These are phyloP conservation scores for Talaromyces rugulosus DNA, from an alignment of 2,329 filamentous ascomycete genomes.

Conservation along the genomic window DNA sequence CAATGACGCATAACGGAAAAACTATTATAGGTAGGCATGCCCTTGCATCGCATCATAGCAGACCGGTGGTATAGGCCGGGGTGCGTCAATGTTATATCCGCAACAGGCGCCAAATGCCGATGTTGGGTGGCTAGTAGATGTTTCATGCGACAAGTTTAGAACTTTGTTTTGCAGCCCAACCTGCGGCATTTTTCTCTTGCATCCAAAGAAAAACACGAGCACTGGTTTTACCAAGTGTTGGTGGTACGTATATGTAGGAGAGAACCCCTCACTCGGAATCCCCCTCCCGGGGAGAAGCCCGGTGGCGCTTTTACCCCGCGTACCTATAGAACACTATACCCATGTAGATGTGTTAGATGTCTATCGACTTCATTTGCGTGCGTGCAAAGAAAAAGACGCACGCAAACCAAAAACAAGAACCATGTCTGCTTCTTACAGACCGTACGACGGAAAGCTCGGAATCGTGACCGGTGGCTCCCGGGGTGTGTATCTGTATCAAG, in stretches of 20 bases:
- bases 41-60: not conserved
- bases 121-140: not conserved
- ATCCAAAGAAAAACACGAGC: not conserved
- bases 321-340: not conserved
- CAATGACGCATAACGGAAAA: not conserved
- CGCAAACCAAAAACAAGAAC: not conserved
- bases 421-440: conserved; percentile 7
- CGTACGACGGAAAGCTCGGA: conserved; percentile 64
- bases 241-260: not conserved
- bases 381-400: not conserved
- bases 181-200: not conserved
- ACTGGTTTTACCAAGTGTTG: not conserved
- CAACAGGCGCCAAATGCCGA: not conserved
- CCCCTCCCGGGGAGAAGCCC: not conserved
- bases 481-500: conserved; percentile 46
- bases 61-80: not conserved
- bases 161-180: not conserved
- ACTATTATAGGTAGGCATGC: not conserved
- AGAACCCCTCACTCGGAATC: not conserved
- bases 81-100: not conserved
- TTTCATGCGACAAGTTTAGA: too few species aligned
- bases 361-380: not conserved
- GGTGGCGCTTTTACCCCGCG: not conserved
- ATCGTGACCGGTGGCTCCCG: conserved; percentile 76
- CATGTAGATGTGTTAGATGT: not conserved